Evolutionary conservation across 768 basidiomycete species (phyloP), one percentile per base, ranked within the genome.

Genomic region (Naganishia friedmannii): DNA sequence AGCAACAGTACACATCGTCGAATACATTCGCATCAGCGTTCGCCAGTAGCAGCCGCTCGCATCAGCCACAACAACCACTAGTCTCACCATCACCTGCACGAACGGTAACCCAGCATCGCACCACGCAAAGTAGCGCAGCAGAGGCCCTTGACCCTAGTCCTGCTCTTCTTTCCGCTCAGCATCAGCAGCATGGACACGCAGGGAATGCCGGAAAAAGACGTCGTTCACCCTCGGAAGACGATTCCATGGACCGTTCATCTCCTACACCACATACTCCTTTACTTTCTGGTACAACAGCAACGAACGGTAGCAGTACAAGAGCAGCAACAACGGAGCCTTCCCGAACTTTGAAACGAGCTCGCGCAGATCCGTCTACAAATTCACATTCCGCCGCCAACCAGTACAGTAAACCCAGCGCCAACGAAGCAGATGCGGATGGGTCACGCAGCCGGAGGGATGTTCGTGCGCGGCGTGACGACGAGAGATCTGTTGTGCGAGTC

Each of bases 11-110:
- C 19, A 34, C 60, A 15, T 42, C n/a, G 2, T 42, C 60, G 39
- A 63, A 63, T 29, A 34, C 42, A 3, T 63, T 63, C 23, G 60
- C 42, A 26, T 34, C 37, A 28, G 60, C 60, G 60, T 63, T 63
- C n/a, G 60, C 60, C 2, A 39, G 60, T 7, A 63, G 48, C 12
- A 51, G 48, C 48, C 19, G 48, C n/a, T 4, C 48, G 23, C 4
- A 51, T 51, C 48, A 51, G 6, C 13, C 17, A 12, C 48, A 51
- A 1, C 48, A 51, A 51, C 2, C 48, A 26, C 21, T 26, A 21
- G 12, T 51, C 48, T 51, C 48, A 13, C 48, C 48, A 3, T n/a
- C 21, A 12, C 48, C 48, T 7, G n/a, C 48, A 51, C 17, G 48
- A 23, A 51, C 48, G 48, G 12, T 26, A 51, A 51, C 48, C n/a